Percentiles rank a stretch among this genome's conserved stretches.
Evolutionary conservation across 768 basidiomycete species (phyloP).

Genomic region (Leccinum imitatum): DNA sequence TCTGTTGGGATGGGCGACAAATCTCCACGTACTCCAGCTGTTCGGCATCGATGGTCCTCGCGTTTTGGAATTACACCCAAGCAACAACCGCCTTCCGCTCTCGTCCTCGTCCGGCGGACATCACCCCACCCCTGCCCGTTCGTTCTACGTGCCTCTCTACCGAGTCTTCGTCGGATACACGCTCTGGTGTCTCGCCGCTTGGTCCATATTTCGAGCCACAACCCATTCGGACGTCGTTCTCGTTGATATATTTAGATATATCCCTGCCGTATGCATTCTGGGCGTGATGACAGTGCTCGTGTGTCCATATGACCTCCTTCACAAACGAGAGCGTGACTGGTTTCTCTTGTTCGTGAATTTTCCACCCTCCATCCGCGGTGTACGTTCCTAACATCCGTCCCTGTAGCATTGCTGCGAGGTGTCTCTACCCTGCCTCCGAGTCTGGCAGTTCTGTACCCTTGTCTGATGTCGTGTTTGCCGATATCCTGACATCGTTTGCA

Average conservation of each 20-base stretch:
- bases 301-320: slow-evolving; percentile 65
- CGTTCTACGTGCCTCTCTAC: slow-evolving; percentile 64
- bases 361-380: neutral
- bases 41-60: slow-evolving; percentile 71
- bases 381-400: slow-evolving; percentile 1
- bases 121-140: slow-evolving; percentile 21
- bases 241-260: slow-evolving; percentile 75
- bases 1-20: slow-evolving; percentile 88
- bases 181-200: slow-evolving; percentile 60
- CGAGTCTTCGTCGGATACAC: slow-evolving; percentile 62
- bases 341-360: slow-evolving; percentile 68
- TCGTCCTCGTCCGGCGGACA: slow-evolving; percentile 25
- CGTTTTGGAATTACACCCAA: slow-evolving; percentile 59
- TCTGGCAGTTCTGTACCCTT: slow-evolving; percentile 69
- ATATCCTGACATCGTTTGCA: slow-evolving; percentile 94
- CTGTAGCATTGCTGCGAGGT: slow-evolving; percentile 69
- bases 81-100: slow-evolving; percentile 17
- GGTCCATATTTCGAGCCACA: slow-evolving; percentile 63
- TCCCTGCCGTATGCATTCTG: slow-evolving; percentile 69
- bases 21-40: slow-evolving; percentile 78
- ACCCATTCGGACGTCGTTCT: slow-evolving; percentile 55
- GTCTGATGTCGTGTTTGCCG: slow-evolving; percentile 90
- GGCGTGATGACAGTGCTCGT: slow-evolving; percentile 56
- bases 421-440: slow-evolving; percentile 55
- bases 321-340: slow-evolving; percentile 70